Base-by-base conservation (phyloP, 805 yeast genomes). In the Starmerella gropengiesseri region DNA sequence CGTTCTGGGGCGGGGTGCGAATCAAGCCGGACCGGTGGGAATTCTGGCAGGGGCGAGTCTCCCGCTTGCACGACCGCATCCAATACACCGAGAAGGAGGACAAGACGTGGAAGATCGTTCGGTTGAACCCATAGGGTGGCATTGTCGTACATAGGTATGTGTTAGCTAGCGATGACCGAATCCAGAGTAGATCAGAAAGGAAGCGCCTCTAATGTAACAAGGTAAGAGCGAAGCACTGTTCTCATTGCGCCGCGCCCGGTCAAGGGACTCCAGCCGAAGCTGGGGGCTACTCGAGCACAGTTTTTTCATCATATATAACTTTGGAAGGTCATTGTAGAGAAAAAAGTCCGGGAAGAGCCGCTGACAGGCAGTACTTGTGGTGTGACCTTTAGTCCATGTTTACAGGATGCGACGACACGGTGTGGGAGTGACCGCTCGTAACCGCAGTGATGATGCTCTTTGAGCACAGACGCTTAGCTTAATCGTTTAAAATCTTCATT, bases 41-140 rank as follows among this genome's bases (percentile, higher is more conserved):
- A 64, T 91, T 89, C 58, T 91, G 97, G 96, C 98, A 91, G 65
- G 98, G 98, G 14, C 76, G 98, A 50, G 69, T 73, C 46, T 79
- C 83, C 57, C 74, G 98, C 60, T 67, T 89, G 40, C 98, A 91
- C 61, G 98, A 91, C 61, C 74, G 98, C 53, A 68, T 87, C 39
- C 74, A 78, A 12, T 87, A 71, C 62, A 70, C 73, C 47, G 70
- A 93, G 59, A 74, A 72, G 19, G 52, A 50, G 12, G 71, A 65
- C 14, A 68, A 64, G 12, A 67, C 60, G 25, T 87, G 94, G 93
- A 62, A 69, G 38, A 54, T 80, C 23, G 63, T 67, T 29, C 74
- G 95, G 62, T 64, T 85, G 31, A 82, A 94, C 21, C 39, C 39
- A 18, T 36, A 36, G 21, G n/a, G 7, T 7, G 14, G 5, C 32